Evolutionary conservation across 108 stramenopile genomes (phyloP).

Genomic region (Nitzschia putrida): DNA sequence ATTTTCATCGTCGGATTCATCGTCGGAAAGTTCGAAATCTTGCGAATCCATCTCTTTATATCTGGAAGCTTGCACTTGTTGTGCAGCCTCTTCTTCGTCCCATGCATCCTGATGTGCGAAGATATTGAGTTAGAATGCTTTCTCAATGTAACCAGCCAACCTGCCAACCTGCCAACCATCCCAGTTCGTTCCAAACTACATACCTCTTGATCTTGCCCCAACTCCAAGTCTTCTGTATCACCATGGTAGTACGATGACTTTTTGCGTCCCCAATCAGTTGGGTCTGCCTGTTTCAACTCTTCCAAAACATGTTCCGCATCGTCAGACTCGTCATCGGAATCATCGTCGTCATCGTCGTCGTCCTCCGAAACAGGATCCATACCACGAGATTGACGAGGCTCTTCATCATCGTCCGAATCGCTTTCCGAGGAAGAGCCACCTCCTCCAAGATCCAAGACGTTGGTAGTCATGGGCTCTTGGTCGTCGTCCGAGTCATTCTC

Average conservation of each 20-base stretch:
- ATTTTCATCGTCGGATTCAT: slow-evolving; percentile 32
- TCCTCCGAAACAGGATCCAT: slow-evolving; percentile 1
- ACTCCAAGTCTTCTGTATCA: slow-evolving; percentile 95
- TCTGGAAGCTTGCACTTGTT: slow-evolving; percentile 69
- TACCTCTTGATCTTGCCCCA: slow-evolving; percentile 82
- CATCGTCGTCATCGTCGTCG: slow-evolving; percentile 16
- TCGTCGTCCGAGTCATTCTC: slow-evolving; percentile 20
- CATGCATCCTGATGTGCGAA: slow-evolving; percentile 69
- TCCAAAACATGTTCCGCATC: slow-evolving; percentile 42
- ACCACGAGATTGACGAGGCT: slow-evolving; percentile 25
- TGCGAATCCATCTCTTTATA: slow-evolving; percentile 80
- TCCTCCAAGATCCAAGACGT: slow-evolving; percentile 71
- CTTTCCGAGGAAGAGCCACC: slow-evolving; percentile 48
- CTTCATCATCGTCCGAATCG: slow-evolving; percentile 31
- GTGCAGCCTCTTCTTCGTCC: slow-evolving; percentile 82
- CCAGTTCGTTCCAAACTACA: not conserved
- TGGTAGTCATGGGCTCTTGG: slow-evolving; percentile 41
- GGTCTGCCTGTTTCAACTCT: slow-evolving; percentile 30
- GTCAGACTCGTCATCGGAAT: slow-evolving; percentile 23
- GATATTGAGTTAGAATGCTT: not conserved
- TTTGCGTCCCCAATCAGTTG: slow-evolving; percentile 83
- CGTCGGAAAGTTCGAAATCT: slow-evolving; percentile 76
- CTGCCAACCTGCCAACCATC: not conserved
- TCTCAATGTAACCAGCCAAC: not conserved
- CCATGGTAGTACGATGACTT: slow-evolving; percentile 88